Percentiles rank a stretch among this genome's conserved stretches.
phyloP scores from a whole-genome alignment of 2,329 filamentous ascomycete species.

The Penicillium psychrosexuale region DNA sequence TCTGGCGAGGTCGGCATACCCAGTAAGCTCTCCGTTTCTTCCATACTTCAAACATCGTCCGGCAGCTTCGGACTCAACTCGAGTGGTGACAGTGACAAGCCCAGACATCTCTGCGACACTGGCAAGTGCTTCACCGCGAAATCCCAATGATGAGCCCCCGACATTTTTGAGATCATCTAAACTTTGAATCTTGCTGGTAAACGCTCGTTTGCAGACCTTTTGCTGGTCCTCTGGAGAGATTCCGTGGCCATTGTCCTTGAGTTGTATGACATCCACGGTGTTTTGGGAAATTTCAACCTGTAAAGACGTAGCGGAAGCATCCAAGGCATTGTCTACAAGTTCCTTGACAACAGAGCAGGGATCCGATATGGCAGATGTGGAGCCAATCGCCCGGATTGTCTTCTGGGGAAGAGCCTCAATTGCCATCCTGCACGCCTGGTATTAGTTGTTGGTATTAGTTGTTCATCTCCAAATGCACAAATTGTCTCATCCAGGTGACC shows the following conservation, averaged over 20 bases:
- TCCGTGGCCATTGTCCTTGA: constrained; percentile 63
- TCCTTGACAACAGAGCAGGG: constrained; percentile 61
- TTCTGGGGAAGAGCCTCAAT: constrained; percentile 44
- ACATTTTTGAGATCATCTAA: constrained; percentile 55
- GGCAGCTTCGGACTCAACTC: constrained; percentile 55
- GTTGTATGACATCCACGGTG: constrained; percentile 59
- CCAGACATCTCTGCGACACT: constrained; percentile 60
- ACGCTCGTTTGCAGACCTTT: constrained; percentile 56
- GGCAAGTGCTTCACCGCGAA: constrained; percentile 63
- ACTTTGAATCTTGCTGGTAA: constrained; percentile 62
- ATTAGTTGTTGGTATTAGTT: constrained; percentile 8
- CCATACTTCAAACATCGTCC: constrained; percentile 53
- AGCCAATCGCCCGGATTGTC: constrained; percentile 53
- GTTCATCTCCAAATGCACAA: constrained; percentile 1
- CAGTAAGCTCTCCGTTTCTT: constrained; percentile 49
- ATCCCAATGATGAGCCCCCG: constrained; percentile 58
- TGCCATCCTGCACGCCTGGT: constrained; percentile 37
- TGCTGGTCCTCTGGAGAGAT: constrained; percentile 56
- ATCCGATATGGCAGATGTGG: constrained; percentile 56
- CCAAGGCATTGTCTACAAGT: constrained; percentile 65
- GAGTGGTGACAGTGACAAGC: constrained; percentile 53
- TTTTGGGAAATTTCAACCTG: constrained; percentile 58
- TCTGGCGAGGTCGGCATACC: constrained; percentile 29
- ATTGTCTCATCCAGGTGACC: background rate
- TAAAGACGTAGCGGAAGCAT: constrained; percentile 58